A percentile compares a stretch with the other conserved stretches of the same genome.
These are phyloP conservation scores for Ilyonectria sp. DNA, from an alignment of 2,329 filamentous ascomycete species.

Conservation along the genomic window DNA sequence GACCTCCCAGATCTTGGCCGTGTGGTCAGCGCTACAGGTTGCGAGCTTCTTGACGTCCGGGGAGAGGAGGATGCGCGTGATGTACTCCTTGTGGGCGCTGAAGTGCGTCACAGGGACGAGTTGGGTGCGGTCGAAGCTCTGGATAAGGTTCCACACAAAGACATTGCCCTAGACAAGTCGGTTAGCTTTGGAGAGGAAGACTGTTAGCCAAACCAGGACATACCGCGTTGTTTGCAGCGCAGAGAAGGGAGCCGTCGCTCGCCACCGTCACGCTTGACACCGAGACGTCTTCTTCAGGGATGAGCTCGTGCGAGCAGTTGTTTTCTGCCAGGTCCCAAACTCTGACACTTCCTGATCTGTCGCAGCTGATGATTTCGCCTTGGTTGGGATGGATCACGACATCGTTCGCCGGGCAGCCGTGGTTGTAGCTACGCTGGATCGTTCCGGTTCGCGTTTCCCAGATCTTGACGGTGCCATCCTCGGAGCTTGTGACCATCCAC, in stretches of 20 bases:
- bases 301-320: slow-evolving; percentile 95
- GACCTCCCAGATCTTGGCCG: slow-evolving; percentile 96
- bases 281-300: slow-evolving; percentile 94
- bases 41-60: slow-evolving; percentile 95
- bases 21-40: slow-evolving; percentile 93
- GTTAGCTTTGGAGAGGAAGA: slow-evolving; percentile 13
- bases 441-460: slow-evolving; percentile 92
- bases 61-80: slow-evolving; percentile 91
- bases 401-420: slow-evolving; percentile 92
- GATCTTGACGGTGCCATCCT: slow-evolving; percentile 97
- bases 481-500: slow-evolving; percentile 99
- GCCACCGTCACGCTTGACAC: slow-evolving; percentile 97
- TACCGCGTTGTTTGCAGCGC: slow-evolving; percentile 93
- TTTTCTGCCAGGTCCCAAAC: slow-evolving; percentile 99
- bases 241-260: slow-evolving; percentile 92
- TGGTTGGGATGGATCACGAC: slow-evolving; percentile 99
- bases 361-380: slow-evolving; percentile 97
- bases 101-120: slow-evolving; percentile 91
- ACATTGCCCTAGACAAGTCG: slow-evolving; percentile 83
- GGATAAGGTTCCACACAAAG: slow-evolving; percentile 95
- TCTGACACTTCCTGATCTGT: slow-evolving; percentile 90
- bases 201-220: slow-evolving; percentile 40
- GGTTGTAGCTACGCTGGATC: slow-evolving; percentile 93
- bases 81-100: slow-evolving; percentile 91
- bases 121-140: slow-evolving; percentile 85